A percentile compares a stretch with the other conserved stretches of the same genome.
phyloP scores from a whole-genome alignment of 169 alveolate genomes.

The Eimeria tenella region DNA sequence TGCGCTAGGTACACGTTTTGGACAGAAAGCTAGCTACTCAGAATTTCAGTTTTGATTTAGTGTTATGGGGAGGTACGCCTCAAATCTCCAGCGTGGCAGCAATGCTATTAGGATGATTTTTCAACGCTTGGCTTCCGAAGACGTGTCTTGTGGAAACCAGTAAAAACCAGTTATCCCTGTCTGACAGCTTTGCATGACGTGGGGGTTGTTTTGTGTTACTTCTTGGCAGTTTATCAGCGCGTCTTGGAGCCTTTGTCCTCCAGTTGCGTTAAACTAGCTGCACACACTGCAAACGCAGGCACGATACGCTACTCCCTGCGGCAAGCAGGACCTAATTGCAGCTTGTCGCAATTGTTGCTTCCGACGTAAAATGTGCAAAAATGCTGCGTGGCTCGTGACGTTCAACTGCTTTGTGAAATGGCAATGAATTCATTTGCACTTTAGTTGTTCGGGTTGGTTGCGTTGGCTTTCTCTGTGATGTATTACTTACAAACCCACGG shows the following conservation, averaged over 20 bases:
- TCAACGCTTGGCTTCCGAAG: conserved; percentile 73
- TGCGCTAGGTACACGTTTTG: too few species aligned
- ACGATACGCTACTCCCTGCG: conserved; percentile 10
- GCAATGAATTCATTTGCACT: too few species aligned
- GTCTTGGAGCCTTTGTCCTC: conserved; percentile 23
- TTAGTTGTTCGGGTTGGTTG: too few species aligned
- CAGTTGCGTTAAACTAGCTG: conserved; percentile 64
- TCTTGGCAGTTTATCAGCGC: conserved; percentile 54
- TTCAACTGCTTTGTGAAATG: too few species aligned
- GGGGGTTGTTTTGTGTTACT: background rate
- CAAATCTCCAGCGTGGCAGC: too few species aligned
- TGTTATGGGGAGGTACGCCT: too few species aligned
- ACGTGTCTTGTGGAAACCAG: conserved; percentile 18
- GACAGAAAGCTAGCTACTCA: too few species aligned
- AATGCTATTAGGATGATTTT: background rate
- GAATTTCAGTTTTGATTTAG: too few species aligned
- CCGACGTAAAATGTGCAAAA: background rate
- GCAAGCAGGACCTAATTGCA: conserved; percentile 1
- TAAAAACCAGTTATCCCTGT: conserved; percentile 64
- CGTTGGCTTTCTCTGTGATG: conserved; percentile 3
- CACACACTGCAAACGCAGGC: conserved; percentile 20
- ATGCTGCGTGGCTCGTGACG: background rate
- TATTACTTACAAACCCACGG: background rate
- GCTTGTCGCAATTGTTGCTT: conserved; percentile 21
- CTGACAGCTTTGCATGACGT: background rate